Percentiles rank a stretch among this genome's conserved stretches.
phyloP scores from a whole-genome alignment of 306 rosid species.

The Cucumis melo region DNA sequence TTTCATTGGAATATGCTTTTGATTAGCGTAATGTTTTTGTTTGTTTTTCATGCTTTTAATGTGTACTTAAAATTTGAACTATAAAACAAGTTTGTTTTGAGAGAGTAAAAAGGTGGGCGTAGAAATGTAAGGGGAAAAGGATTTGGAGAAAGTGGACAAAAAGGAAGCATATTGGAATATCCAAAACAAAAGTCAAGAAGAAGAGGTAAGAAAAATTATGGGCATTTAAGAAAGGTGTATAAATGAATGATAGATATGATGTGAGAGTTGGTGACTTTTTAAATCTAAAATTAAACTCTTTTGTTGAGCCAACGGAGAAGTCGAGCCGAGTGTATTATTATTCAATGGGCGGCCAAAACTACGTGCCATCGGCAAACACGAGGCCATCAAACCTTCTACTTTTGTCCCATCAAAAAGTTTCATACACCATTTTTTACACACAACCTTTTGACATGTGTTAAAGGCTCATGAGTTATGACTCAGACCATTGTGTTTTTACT shows the following conservation, averaged over 20 bases:
- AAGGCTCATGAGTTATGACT: no score
- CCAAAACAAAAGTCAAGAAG: neutral
- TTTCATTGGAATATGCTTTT: no score
- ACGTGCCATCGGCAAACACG: neutral
- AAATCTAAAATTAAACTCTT: no score
- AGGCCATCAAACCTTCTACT: neutral
- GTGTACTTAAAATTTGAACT: neutral
- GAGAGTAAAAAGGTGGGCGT: neutral
- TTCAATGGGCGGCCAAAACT: conserved; percentile 3
- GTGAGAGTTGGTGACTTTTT: no score
- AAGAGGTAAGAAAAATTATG: neutral
- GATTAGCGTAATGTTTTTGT: neutral
- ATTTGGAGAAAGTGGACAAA: neutral
- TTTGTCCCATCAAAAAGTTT: no score
- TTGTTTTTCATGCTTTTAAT: neutral
- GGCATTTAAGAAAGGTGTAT: no score
- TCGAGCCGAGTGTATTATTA: neutral
- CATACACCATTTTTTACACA: no score
- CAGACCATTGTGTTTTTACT: no score
- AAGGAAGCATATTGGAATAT: neutral
- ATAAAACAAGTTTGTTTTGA: neutral
- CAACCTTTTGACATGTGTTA: no score
- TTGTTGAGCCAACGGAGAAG: neutral
- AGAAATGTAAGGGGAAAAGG: neutral
- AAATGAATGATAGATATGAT: no score